phyloP scores from a whole-genome alignment of 176 grass and related monocot genomes.

The Areca catechu region DNA sequence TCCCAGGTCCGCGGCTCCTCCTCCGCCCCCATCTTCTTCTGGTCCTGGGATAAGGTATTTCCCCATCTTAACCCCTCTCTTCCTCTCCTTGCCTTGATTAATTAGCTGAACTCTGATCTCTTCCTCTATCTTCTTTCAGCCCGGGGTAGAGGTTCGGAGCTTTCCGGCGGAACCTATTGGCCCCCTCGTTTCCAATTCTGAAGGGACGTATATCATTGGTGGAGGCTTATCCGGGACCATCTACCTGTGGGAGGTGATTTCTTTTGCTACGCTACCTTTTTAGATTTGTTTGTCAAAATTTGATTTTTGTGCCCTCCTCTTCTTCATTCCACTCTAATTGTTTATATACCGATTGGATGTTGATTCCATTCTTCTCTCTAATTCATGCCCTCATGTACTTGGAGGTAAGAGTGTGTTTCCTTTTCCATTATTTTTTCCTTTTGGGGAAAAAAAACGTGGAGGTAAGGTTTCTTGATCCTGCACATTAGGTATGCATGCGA shows the following conservation, averaged over 20 bases:
- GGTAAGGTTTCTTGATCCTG: too few relatives aligned
- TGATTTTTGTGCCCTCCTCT: background rate
- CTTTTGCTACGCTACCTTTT: background rate
- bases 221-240: conserved; percentile 58
- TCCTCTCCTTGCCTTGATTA: background rate
- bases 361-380: too few relatives aligned
- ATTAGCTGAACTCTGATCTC: too few relatives aligned
- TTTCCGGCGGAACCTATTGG: conserved; percentile 81
- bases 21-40: conserved; percentile 51
- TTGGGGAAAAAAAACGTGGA: too few relatives aligned
- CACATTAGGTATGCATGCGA: too few relatives aligned
- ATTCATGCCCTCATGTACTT: too few relatives aligned
- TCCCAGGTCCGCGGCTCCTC: conserved; percentile 35
- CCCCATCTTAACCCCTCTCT: background rate
- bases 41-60: conserved; percentile 72
- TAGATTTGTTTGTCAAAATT: background rate
- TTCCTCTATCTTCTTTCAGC: conserved; percentile 31
- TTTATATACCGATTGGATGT: too few relatives aligned
- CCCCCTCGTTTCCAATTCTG: conserved; percentile 49
- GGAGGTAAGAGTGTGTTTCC: too few relatives aligned
- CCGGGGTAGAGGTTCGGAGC: conserved; percentile 66
- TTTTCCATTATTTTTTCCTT: too few relatives aligned
- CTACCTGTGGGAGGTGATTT: conserved; percentile 72
- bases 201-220: conserved; percentile 76
- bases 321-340: too few relatives aligned